Evolutionary conservation across 2,329 filamentous ascomycete genomes (phyloP).

Genomic region (Fusarium siculi): DNA sequence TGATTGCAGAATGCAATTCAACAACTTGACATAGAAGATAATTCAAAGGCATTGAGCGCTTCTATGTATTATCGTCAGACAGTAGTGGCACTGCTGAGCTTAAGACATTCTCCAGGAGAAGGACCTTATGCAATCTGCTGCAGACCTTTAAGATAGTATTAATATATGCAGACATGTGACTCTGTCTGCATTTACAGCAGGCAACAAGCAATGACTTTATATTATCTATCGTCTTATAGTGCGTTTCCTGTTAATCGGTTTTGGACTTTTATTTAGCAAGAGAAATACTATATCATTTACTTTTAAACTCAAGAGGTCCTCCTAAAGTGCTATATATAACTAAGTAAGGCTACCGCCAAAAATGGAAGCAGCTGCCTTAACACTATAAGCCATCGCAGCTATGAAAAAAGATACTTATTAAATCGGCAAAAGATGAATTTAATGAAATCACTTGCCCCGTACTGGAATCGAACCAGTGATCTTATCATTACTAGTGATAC

Average conservation of each 20-base stretch:
- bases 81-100: accelerated
- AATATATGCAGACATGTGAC: too few relatives aligned
- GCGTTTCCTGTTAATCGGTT: not conserved
- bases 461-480: conserved; percentile 41
- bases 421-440: not conserved
- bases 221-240: accelerated
- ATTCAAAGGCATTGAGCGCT: not conserved
- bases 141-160: not conserved
- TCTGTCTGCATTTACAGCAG: not conserved
- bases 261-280: accelerated
- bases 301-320: not conserved
- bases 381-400: not conserved
- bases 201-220: accelerated
- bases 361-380: not conserved
- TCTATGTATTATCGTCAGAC: accelerated
- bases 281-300: accelerated
- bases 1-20: not conserved
- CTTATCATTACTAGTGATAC: conserved; percentile 43
- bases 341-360: not conserved
- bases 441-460: conserved; percentile 19
- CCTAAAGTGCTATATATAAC: not conserved
- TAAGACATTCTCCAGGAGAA: not conserved
- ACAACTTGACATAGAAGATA: accelerated
- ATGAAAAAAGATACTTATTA: not conserved
- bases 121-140: not conserved